These are phyloP conservation scores for Castanospermum australe DNA, from an alignment of 306 rosid species.

Conservation along the genomic window DNA sequence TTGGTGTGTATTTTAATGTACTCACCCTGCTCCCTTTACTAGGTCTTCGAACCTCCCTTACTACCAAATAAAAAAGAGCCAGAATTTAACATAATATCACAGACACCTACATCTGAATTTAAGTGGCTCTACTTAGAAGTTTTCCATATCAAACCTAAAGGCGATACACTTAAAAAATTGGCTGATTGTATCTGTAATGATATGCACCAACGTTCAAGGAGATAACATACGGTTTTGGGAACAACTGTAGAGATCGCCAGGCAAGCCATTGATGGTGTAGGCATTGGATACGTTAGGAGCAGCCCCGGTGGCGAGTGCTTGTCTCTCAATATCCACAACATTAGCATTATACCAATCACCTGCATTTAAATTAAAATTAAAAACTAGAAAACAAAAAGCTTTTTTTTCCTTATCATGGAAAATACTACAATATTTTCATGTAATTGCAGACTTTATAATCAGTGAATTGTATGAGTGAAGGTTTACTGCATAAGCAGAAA, in stretches of 20 bases:
- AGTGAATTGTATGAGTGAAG: too few relatives aligned
- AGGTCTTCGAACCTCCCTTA: too few relatives aligned
- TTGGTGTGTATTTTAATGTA: too few relatives aligned
- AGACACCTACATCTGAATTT: too few relatives aligned
- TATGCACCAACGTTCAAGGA: background rate
- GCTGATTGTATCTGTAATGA: background rate
- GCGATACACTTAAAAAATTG: background rate
- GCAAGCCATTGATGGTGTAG: constrained; percentile 56
- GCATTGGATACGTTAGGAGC: constrained; percentile 38
- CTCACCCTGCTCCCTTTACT: too few relatives aligned
- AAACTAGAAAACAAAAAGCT: too few relatives aligned
- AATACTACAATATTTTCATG: background rate
- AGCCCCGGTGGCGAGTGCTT: constrained; percentile 29
- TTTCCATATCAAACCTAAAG: too few relatives aligned
- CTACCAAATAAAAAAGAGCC: too few relatives aligned
- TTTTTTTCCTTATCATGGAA: background rate
- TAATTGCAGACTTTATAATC: background rate
- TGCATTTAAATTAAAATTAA: background rate
- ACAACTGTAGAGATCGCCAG: constrained; percentile 58
- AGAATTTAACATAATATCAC: too few relatives aligned
- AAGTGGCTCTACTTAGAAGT: too few relatives aligned
- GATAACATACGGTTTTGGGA: constrained; percentile 22
- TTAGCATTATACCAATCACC: constrained; percentile 66
- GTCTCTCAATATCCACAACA: constrained; percentile 40
- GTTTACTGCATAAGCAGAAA: too few relatives aligned